Percentiles rank a stretch among this genome's conserved stretches.
Evolutionary conservation across 192 early-diverging fungal genomes (phyloP).

Genomic region (Coemansia erecta): DNA sequence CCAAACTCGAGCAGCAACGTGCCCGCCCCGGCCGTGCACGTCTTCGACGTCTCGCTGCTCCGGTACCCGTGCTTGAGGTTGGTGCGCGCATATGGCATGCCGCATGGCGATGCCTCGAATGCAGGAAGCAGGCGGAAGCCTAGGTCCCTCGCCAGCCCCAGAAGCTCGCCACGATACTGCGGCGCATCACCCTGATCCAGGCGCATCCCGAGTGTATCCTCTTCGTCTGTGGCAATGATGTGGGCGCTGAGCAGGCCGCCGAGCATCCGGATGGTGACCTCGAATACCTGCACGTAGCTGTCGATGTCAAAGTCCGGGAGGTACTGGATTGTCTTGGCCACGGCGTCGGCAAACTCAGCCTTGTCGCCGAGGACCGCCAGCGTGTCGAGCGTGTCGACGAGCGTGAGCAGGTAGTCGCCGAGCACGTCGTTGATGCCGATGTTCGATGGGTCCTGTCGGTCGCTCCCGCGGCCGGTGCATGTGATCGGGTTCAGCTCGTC

Average conservation of each 20-base stretch:
- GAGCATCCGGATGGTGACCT: slow-evolving; percentile 87
- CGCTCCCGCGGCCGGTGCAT: slow-evolving; percentile 74
- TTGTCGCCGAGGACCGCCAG: slow-evolving; percentile 73
- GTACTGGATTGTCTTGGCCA: slow-evolving; percentile 60
- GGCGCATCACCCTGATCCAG: slow-evolving; percentile 14
- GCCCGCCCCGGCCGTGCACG: slow-evolving; percentile 87
- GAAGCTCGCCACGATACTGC: slow-evolving; percentile 74
- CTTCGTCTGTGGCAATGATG: slow-evolving; percentile 70
- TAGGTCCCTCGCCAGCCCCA: slow-evolving; percentile 75
- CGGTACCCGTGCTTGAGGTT: slow-evolving; percentile 76
- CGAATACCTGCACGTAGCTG: slow-evolving; percentile 92
- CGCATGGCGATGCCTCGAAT: slow-evolving; percentile 75
- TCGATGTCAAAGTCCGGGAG: slow-evolving; percentile 75
- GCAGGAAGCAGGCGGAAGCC: slow-evolving; percentile 84
- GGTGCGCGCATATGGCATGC: slow-evolving; percentile 77
- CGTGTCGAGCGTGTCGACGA: slow-evolving; percentile 89
- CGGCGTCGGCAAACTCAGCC: slow-evolving; percentile 62
- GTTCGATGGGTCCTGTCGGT: slow-evolving; percentile 60
- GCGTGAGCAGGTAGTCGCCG: slow-evolving; percentile 90
- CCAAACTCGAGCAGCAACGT: slow-evolving; percentile 93
- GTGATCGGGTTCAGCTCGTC: slow-evolving; percentile 89
- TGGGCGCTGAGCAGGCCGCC: slow-evolving; percentile 90
- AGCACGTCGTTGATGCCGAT: slow-evolving; percentile 84
- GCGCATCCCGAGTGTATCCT: slow-evolving; percentile 57
- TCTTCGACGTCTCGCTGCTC: slow-evolving; percentile 64